Evolutionary conservation across 2,329 filamentous ascomycete genomes (phyloP), one percentile per base, ranked within the genome.

Genomic region (Endoconidiophora polonica): DNA sequence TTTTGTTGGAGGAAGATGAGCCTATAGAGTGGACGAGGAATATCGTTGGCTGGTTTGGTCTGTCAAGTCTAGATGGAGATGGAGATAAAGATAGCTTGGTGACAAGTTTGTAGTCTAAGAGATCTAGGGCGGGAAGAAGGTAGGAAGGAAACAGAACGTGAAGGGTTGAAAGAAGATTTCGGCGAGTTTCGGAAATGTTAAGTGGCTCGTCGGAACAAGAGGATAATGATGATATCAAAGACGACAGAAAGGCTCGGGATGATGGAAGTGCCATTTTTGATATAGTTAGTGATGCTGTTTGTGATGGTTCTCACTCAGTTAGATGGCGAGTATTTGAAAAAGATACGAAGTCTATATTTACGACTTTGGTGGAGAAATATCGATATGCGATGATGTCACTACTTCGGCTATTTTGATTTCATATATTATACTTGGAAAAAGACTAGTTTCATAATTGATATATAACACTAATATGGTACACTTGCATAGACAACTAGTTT

Each of bases 111-210:
- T 86, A 76, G 62, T 98, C 91, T 1, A 98, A 71, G 0, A 96
- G 71, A 62, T 96, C 88, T 2, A 98, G 71, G 0, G 90, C 86
- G 2, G 86, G 84, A 1, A 95, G 77, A 2, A 95, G 67, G 49
- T 86, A 74, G 55, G 77, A 76, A 0, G 87, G 87, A 59, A 93
- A 93, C 12, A 95, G 67, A 33, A 86, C 83, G 65, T 95, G 88
- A 0, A 94, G 73, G 0, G 85, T 86, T 1, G 86, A 68, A n/a
- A 94, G 68, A 14, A 83, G 66, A 3, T 33, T 10, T 4, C 36
- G 39, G 12, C 65, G 36, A 7, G 44, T 37, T 10, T 49, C 37
- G 18, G 37, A 10, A 20, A 18, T 7, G n/a, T n/a, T 5, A 20
- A 46, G 16, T 14, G 45, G 14, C 24, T 12, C 20, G 42, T 20